Percentiles rank a stretch among this genome's conserved stretches.
phyloP scores from a whole-genome alignment of 495 filamentous ascomycete genomes.

The Aspergillus haitiensis region DNA sequence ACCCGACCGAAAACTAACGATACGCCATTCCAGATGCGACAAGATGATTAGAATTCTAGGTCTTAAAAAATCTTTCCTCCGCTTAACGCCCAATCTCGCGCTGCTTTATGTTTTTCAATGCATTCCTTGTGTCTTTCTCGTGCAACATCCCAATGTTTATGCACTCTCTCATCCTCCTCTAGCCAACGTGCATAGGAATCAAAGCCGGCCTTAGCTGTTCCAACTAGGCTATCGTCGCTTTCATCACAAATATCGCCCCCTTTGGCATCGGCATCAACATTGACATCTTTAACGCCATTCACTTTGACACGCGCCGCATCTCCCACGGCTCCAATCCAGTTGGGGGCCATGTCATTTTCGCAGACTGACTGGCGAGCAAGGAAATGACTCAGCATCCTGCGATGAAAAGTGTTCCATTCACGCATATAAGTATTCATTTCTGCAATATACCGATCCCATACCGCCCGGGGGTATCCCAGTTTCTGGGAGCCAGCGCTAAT shows the following conservation, averaged over 20 bases:
- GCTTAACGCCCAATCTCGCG: conserved; percentile 52
- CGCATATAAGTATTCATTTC: conserved; percentile 67
- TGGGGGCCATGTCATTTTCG: conserved; percentile 47
- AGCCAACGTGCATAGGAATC: conserved; percentile 59
- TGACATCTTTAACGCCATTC: conserved; percentile 5
- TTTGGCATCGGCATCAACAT: conserved; percentile 9
- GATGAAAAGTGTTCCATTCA: conserved; percentile 67
- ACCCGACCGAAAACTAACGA: neutral
- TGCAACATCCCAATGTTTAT: conserved; percentile 63
- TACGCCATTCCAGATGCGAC: conserved; percentile 15
- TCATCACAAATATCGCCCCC: conserved; percentile 20
- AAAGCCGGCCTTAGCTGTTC: conserved; percentile 46
- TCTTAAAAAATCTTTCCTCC: conserved; percentile 38
- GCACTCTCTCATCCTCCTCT: conserved; percentile 62
- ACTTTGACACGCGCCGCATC: conserved; percentile 41
- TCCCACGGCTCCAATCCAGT: conserved; percentile 59
- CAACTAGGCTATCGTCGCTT: conserved; percentile 31
- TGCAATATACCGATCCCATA: conserved; percentile 60
- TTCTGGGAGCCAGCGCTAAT: conserved; percentile 27
- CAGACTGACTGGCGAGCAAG: conserved; percentile 57
- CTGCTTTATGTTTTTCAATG: conserved; percentile 58
- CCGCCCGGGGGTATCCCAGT: conserved; percentile 37
- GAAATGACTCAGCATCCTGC: conserved; percentile 67
- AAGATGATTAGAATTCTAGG: conserved; percentile 1
- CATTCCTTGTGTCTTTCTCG: conserved; percentile 63